Evolutionary conservation across 2,329 filamentous ascomycete species (phyloP).

Genomic region (Aschersonia sp.): DNA sequence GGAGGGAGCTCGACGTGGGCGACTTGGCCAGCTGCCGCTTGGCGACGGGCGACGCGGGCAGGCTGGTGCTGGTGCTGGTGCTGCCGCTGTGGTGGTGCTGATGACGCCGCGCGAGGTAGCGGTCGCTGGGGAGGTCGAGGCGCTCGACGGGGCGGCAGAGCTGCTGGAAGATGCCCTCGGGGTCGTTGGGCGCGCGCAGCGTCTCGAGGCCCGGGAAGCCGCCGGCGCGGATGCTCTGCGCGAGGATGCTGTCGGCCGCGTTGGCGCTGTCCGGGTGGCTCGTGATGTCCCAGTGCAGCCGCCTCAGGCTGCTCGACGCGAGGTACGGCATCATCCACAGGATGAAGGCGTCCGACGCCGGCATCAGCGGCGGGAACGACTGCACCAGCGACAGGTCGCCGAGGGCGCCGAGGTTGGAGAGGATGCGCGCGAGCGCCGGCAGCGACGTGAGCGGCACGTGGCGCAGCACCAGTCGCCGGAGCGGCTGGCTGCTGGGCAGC

Average conservation of each 20-base stretch:
- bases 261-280: conserved; percentile 27
- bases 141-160: conserved; percentile 49
- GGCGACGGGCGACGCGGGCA: conserved; percentile 11
- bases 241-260: conserved; percentile 45
- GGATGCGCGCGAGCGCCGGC: conserved; percentile 40
- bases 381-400: conserved; percentile 40
- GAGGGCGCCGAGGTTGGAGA: conserved; percentile 37
- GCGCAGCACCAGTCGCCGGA: conserved; percentile 37
- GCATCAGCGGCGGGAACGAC: conserved; percentile 35
- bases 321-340: conserved; percentile 52
- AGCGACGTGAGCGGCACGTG: conserved; percentile 42
- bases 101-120: conserved; percentile 17
- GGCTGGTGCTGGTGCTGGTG: conserved; percentile 6
- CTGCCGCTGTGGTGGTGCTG: too few species aligned
- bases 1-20: conserved; percentile 19
- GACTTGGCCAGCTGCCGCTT: conserved; percentile 15
- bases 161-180: conserved; percentile 52
- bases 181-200: conserved; percentile 53
- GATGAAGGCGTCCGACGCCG: conserved; percentile 33
- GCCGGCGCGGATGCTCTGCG: conserved; percentile 42
- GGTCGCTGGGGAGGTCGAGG: conserved; percentile 35
- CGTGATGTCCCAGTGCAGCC: conserved; percentile 52
- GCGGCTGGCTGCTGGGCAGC: conserved; percentile 25
- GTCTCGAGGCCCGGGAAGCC: conserved; percentile 47
- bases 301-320: conserved; percentile 35